phyloP scores from a whole-genome alignment of 352 stramenopile species.

The Pelagophyceae sp. region DNA sequence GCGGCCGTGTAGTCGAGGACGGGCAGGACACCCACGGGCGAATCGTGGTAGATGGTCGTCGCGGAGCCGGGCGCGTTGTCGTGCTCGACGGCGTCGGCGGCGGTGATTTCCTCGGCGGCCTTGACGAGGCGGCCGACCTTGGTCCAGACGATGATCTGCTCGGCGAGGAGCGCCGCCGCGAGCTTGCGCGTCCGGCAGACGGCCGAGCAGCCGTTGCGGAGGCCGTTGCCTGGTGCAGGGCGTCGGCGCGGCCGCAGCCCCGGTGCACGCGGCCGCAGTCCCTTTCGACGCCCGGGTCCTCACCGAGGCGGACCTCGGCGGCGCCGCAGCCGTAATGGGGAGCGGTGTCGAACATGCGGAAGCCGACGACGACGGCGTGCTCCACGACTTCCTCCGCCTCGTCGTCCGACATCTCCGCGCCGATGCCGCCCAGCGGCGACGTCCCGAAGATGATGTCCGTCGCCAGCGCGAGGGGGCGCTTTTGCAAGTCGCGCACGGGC shows the following conservation, averaged over 20 bases:
- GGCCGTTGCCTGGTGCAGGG: too few relatives aligned
- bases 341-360: slow-evolving; percentile 14
- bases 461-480: too few relatives aligned
- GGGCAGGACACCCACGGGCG: background rate
- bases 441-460: background rate
- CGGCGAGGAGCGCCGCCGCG: background rate
- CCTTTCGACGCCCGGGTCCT: background rate
- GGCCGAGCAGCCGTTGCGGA: background rate
- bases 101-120: background rate
- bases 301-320: background rate
- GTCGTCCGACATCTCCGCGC: background rate
- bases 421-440: slow-evolving; percentile 8
- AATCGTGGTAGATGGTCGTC: slow-evolving; percentile 3
- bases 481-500: too few relatives aligned
- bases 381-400: background rate
- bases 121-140: slow-evolving; percentile 8
- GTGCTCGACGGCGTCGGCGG: slow-evolving; percentile 3
- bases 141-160: background rate
- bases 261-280: too few relatives aligned
- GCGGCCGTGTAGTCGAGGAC: slow-evolving; percentile 1
- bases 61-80: background rate
- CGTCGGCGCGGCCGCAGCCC: too few relatives aligned
- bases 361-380: background rate
- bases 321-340: slow-evolving; percentile 6
- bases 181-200: background rate